Percentiles rank a stretch among this genome's conserved stretches.
Evolutionary conservation across 2,329 filamentous ascomycete species (phyloP).

Genomic region (Emergomyces orientalis): DNA sequence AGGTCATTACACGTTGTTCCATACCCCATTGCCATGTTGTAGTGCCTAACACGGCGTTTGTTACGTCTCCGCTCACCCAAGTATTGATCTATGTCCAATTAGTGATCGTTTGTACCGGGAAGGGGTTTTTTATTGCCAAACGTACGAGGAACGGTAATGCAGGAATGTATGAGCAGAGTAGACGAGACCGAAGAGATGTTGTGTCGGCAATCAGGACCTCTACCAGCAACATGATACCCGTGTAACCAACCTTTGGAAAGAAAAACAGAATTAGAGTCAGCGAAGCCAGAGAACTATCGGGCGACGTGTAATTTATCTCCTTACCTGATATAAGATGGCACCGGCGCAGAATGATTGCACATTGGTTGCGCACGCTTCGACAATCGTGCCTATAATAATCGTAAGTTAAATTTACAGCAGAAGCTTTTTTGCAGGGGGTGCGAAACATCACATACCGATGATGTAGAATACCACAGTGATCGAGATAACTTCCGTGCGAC

Average conservation of each 20-base stretch:
- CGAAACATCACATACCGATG: conserved; percentile 25
- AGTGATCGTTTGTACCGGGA: neutral
- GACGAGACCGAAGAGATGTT: conserved; percentile 52
- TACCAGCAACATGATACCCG: conserved; percentile 50
- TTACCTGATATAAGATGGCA: conserved; percentile 48
- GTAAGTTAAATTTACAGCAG: neutral
- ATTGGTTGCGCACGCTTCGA: conserved; percentile 45
- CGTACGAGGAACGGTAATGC: conserved; percentile 47
- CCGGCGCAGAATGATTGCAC: conserved; percentile 49
- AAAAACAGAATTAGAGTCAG: neutral
- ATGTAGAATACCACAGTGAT: conserved; percentile 50
- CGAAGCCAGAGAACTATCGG: neutral
- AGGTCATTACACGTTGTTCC: neutral
- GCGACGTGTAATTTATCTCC: neutral
- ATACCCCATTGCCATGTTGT: conserved; percentile 52
- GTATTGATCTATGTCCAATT: conserved; percentile 43
- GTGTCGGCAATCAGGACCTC: conserved; percentile 57
- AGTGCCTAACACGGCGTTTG: conserved; percentile 39
- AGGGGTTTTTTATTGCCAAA: neutral
- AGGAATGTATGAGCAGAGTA: conserved; percentile 58
- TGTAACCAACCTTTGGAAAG: conserved; percentile 48
- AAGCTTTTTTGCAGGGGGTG: neutral
- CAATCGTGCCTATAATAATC: conserved; percentile 38
- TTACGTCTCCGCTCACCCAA: conserved; percentile 53
- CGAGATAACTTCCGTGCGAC: conserved; percentile 50